Evolutionary conservation across 2,329 filamentous ascomycete species (phyloP), one percentile per base, ranked within the genome.

Genomic region (Leptodontidium sp.): DNA sequence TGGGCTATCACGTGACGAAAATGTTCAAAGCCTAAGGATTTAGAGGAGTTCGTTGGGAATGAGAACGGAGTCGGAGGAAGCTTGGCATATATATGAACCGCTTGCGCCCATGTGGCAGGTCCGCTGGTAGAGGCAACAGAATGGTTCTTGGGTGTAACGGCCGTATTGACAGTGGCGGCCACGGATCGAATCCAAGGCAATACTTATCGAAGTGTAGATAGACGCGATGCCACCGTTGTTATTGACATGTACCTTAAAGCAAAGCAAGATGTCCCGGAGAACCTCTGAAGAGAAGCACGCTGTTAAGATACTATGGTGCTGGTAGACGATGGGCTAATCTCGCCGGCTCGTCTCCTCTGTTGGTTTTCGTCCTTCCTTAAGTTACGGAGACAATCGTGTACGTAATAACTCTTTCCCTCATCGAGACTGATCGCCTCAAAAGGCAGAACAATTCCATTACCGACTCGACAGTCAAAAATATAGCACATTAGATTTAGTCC

Each of bases 241-340:
- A 50, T 26, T 50, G 11, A 50, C n/a, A 50, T 50, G n/a, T 50
- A 50, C 47, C n/a, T 50, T 50, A 50, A 50, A 26, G n/a, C n/a
- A n/a, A 61, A 61, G 58, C 40, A 61, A 61, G 40, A 47, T 21
- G 32, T 12, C 9, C 11, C 9, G 9, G 9, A 62, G 43, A 62
- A 15, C 14, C 12, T 50, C 14, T 62, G 14, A 35, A 49, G 38
- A 62, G 43, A 49, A 62, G 59, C 43, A 62, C 47, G 29, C 21
- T 62, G n/a, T 62, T 62, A 35, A 21, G 59, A 49, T 62, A 62
- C 24, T 62, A 35, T 50, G 26, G 38, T 32, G 24, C 43, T 62
- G 15, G 21, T 15, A 62, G 43, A 43, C 59, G 59, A 12, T 62
- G 43, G 59, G n/a, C 59, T 62, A 43, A 49, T 50, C 24, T 62